Percentiles rank a stretch among this genome's conserved stretches.
Conservation (phyloP, 1,139 yeast species). For the Suhomyces anneliseae region DNA sequence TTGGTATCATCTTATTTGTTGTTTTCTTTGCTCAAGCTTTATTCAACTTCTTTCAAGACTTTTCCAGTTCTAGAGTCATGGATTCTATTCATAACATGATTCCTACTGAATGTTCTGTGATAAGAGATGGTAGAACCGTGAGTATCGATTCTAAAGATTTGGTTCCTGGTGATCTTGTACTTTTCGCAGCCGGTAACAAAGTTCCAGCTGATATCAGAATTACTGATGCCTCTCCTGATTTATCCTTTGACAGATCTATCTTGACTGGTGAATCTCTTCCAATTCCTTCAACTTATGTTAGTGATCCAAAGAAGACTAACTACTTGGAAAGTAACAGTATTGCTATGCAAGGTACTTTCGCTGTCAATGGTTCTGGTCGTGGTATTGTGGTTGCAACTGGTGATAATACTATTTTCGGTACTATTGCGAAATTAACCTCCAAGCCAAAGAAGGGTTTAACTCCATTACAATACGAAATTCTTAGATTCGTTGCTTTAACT, state of each 20-base stretch:
- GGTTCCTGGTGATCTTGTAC: constrained; percentile 35
- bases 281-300: constrained; percentile 20
- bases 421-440: constrained; percentile 33
- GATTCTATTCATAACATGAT: constrained; percentile 47
- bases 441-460: constrained; percentile 31
- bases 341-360: constrained; percentile 48
- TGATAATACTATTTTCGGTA: constrained; percentile 34
- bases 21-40: constrained; percentile 50
- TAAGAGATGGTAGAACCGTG: constrained; percentile 23
- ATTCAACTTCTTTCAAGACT: constrained; percentile 53
- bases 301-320: constrained; percentile 30
- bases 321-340: constrained; percentile 45
- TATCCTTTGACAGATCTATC: constrained; percentile 35
- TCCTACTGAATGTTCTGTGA: constrained; percentile 33
- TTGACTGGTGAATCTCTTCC: constrained; percentile 39
- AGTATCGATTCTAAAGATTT: constrained; percentile 22
- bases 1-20: constrained; percentile 44
- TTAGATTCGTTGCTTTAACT: constrained; percentile 28
- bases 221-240: constrained; percentile 24
- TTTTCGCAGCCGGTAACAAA: constrained; percentile 27
- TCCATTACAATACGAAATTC: constrained; percentile 33
- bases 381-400: constrained; percentile 36
- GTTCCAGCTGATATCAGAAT: constrained; percentile 37
- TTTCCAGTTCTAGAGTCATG: constrained; percentile 50
- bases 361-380: constrained; percentile 31